These are phyloP conservation scores for Solanum chmielewskii DNA, from an alignment of 257 asterid species.

Conservation along the genomic window DNA sequence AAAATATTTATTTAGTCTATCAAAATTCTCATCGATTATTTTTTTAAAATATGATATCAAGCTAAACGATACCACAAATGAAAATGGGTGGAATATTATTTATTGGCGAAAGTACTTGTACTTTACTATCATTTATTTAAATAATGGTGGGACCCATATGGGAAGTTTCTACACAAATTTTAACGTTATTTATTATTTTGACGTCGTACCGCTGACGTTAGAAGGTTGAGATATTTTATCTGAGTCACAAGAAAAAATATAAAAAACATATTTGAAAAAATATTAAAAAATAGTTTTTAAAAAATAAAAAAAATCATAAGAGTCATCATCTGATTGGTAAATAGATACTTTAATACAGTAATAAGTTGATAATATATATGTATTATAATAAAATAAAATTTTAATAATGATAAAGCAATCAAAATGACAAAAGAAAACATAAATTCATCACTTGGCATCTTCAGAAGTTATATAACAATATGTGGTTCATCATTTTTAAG, in stretches of 20 bases:
- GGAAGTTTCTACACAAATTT: not conserved
- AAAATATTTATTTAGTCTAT: too few relatives aligned
- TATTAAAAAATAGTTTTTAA: too few relatives aligned
- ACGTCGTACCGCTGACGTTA: not conserved
- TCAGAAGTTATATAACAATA: too few relatives aligned
- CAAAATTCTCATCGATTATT: too few relatives aligned
- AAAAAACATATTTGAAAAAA: too few relatives aligned
- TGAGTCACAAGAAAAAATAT: not conserved
- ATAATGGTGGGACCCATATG: not conserved
- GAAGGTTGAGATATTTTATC: not conserved
- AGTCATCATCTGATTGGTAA: not conserved
- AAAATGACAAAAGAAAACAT: too few relatives aligned
- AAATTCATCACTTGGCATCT: not conserved
- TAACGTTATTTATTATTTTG: not conserved
- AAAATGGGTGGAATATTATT: not conserved
- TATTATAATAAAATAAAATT: too few relatives aligned
- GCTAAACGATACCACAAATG: not conserved
- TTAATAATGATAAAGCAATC: not conserved
- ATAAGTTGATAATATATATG: too few relatives aligned
- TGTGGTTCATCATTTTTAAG: too few relatives aligned
- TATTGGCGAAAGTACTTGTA: not conserved
- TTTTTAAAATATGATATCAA: not conserved
- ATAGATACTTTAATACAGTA: not conserved
- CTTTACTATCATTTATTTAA: not conserved
- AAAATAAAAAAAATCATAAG: too few relatives aligned